Evolutionary conservation across 2,329 filamentous ascomycete genomes (phyloP), one percentile per base, ranked within the genome.

Genomic region (Cladophialophora carrionii): DNA sequence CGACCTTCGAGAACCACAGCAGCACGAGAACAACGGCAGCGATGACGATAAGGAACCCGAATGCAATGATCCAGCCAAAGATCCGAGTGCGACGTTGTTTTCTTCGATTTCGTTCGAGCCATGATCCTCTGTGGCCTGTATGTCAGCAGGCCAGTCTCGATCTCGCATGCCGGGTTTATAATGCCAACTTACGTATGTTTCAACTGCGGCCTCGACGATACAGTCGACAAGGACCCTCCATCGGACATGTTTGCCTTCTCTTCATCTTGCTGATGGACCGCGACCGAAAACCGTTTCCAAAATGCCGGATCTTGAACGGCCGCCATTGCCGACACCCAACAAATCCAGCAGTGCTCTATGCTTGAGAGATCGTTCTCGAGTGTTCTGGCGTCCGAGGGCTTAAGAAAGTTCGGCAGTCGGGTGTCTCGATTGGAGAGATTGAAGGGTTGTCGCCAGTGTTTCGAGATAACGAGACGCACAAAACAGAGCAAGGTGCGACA

Each of bases 261-360:
- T 71, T 86, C 84, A 68, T 86, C 83, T 24, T 57, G 54, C 58
- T 80, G 74, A 72, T 86, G 85, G 1, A 86, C 83, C 43, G 85
- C 85, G 57, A 79, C 74, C 65, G 82, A 85, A 77, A 87, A 87
- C 71, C 85, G 82, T 62, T 81, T 80, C 85, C 85, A 87, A 76
- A 87, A 87, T 56, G 78, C 79, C 26, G 84, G 84, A 71, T 87
- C 85, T 67, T 80, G 81, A 64, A 83, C 79, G 53, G 78, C 77
- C n/a, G 80, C 78, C 82, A 84, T 84, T 64, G 32, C 53, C 10
- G 32, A 24, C 32, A 49, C 31, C 51, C 12, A 46, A 8, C 37
- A 17, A 22, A 17, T 57, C n/a, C 26, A 20, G 8, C 24, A 41
- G 14, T 26, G 22, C 20, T 37, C 49, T 63, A 56, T 48, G 34